phyloP scores from a whole-genome alignment of 805 yeast genomes.

The Diddensiella caesifluorescens region DNA sequence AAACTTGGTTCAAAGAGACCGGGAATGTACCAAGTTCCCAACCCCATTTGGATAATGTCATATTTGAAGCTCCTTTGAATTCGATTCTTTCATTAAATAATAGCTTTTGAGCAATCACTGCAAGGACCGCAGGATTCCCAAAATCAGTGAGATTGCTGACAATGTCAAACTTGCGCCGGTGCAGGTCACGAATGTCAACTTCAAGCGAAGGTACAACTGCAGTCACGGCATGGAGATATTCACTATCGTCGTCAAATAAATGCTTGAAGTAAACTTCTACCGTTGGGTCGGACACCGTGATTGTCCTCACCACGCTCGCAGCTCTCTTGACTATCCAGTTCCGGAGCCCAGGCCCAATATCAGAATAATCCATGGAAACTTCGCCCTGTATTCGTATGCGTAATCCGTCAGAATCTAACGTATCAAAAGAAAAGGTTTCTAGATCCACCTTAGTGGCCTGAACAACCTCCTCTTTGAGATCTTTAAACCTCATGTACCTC shows the following conservation, averaged over 20 bases:
- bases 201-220: constrained; percentile 18
- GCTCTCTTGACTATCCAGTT: constrained; percentile 7
- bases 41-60: constrained; percentile 16
- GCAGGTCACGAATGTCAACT: constrained; percentile 10
- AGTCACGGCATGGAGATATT: constrained; percentile 12
- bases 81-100: constrained; percentile 13
- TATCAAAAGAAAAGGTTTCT: constrained; percentile 11
- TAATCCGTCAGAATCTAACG: constrained; percentile 16
- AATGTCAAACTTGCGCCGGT: constrained; percentile 12
- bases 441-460: constrained; percentile 12
- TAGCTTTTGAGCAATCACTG: constrained; percentile 14
- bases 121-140: constrained; percentile 18
- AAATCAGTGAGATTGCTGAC: constrained; percentile 18
- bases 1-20: constrained; percentile 12
- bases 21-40: constrained; percentile 15
- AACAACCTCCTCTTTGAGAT: constrained; percentile 14
- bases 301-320: constrained; percentile 9
- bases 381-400: constrained; percentile 16
- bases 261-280: constrained; percentile 14
- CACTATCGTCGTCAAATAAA: constrained; percentile 2
- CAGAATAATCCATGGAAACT: constrained; percentile 14
- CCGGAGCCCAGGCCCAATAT: constrained; percentile 10
- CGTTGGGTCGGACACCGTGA: constrained; percentile 10
- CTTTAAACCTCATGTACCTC: constrained; percentile 5
- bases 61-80: constrained; percentile 13